Conservation (phyloP, 2,329 filamentous ascomycete species). For the Chrysosporium queenslandicum region DNA sequence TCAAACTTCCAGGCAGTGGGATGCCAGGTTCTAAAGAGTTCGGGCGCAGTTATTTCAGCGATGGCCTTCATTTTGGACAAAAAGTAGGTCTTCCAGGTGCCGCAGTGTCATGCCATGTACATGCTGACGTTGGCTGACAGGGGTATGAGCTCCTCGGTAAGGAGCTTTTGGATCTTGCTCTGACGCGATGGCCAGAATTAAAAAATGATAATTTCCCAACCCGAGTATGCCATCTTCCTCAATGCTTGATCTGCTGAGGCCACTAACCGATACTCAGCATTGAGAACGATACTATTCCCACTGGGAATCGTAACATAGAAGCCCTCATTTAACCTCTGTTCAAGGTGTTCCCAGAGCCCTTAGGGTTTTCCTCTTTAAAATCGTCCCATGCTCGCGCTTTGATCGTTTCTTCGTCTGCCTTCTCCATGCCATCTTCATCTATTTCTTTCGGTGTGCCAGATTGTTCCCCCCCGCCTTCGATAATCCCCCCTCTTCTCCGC, state of each 20-base stretch:
- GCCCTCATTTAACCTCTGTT: conserved; percentile 37
- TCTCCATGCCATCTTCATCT: conserved; percentile 85
- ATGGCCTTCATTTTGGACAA: conserved; percentile 31
- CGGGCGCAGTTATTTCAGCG: conserved; percentile 29
- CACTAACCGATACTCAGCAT: neutral
- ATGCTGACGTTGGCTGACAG: conserved; percentile 8
- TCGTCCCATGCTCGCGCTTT: conserved; percentile 96
- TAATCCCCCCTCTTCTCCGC: conserved; percentile 69
- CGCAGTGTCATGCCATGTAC: neutral
- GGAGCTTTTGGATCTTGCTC: conserved; percentile 15
- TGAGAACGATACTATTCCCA: neutral
- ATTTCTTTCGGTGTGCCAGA: conserved; percentile 58
- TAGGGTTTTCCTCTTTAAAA: conserved; percentile 79
- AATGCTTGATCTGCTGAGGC: neutral
- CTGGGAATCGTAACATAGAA: neutral
- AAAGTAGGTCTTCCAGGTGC: conserved; percentile 12
- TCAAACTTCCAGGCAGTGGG: conserved; percentile 30
- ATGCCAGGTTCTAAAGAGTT: conserved; percentile 25
- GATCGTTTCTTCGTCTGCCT: conserved; percentile 77
- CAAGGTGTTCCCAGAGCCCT: conserved; percentile 44
- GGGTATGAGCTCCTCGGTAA: conserved; percentile 17
- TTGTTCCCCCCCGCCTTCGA: conserved; percentile 77
- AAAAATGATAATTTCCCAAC: conserved; percentile 15
- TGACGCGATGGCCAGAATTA: conserved; percentile 19
- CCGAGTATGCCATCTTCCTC: conserved; percentile 5